These are phyloP conservation scores for Neurospora sublineolata DNA, from an alignment of 495 filamentous ascomycete genomes.

Conservation along the genomic window DNA sequence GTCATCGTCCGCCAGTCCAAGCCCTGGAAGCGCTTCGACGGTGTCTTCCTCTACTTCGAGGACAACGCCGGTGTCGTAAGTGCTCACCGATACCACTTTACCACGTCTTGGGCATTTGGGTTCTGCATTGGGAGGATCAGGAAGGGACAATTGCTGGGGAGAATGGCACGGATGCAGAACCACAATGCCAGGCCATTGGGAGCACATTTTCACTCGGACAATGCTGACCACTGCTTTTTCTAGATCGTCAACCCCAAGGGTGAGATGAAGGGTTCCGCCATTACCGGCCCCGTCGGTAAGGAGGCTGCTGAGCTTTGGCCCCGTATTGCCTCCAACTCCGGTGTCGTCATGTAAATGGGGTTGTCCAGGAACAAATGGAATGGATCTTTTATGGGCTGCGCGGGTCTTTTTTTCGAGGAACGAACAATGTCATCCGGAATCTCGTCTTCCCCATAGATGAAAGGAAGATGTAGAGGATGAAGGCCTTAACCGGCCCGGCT, in stretches of 20 bases:
- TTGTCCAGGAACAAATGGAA: conserved; percentile 5
- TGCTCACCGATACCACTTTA: conserved; percentile 14
- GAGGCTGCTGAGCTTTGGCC: conserved; percentile 99
- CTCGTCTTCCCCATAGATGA: conserved; percentile 14
- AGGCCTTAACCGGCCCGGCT: conserved; percentile 15
- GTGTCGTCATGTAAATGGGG: conserved; percentile 93
- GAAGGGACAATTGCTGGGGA: not conserved
- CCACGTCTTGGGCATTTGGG: not conserved
- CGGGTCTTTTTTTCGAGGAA: conserved; percentile 17
- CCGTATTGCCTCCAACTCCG: conserved; percentile 99
- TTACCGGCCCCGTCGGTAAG: conserved; percentile 98
- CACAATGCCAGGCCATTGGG: not conserved
- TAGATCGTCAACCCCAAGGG: conserved; percentile 99
- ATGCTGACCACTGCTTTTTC: conserved; percentile 9
- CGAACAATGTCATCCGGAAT: conserved; percentile 17
- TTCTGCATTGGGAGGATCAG: not conserved
- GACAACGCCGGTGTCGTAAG: conserved; percentile 97
- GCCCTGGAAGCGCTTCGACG: conserved; percentile 95
- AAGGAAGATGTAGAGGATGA: conserved; percentile 12
- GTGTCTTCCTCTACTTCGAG: conserved; percentile 99
- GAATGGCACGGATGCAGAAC: not conserved
- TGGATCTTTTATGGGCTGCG: conserved; percentile 14
- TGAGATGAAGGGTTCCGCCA: conserved; percentile 99
- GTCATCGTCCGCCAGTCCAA: conserved; percentile 97
- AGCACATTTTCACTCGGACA: not conserved